These are phyloP conservation scores for Phytophthora cryptogea DNA, from an alignment of 352 stramenopile genomes.

Conservation along the genomic window DNA sequence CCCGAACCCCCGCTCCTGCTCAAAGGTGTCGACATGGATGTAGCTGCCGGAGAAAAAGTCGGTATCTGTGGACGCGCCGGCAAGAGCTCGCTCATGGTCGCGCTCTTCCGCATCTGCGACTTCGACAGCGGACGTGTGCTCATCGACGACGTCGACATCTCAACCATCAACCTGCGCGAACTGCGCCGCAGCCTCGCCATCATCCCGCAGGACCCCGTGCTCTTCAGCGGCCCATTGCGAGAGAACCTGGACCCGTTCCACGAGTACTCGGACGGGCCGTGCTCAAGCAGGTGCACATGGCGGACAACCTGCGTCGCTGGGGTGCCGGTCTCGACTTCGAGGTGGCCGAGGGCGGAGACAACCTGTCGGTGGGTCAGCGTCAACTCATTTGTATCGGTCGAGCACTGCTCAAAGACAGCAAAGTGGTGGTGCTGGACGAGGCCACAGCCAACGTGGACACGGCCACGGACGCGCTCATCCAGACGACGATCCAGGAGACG, in stretches of 20 bases:
- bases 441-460: slow-evolving; percentile 8
- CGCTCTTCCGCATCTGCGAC: slow-evolving; percentile 51
- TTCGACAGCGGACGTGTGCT: slow-evolving; percentile 66
- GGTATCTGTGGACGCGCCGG: slow-evolving; percentile 63
- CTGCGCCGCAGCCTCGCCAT: slow-evolving; percentile 50
- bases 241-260: slow-evolving; percentile 91
- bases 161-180: slow-evolving; percentile 35
- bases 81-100: slow-evolving; percentile 50
- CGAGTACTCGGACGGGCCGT: slow-evolving; percentile 71
- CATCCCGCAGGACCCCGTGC: slow-evolving; percentile 83
- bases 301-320: slow-evolving; percentile 67
- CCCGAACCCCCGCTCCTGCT: slow-evolving; percentile 45
- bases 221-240: slow-evolving; percentile 89
- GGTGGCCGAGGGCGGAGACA: slow-evolving; percentile 85
- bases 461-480: slow-evolving; percentile 6
- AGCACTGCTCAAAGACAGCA: slow-evolving; percentile 25
- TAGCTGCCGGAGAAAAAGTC: slow-evolving; percentile 48
- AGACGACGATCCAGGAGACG: slow-evolving; percentile 3
- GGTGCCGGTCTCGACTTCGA: slow-evolving; percentile 20
- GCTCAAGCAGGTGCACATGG: slow-evolving; percentile 55
- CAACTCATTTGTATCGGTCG: slow-evolving; percentile 94
- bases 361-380: slow-evolving; percentile 57
- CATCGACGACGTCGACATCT: slow-evolving; percentile 88
- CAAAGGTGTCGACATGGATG: slow-evolving; percentile 36
- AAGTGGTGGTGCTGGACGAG: slow-evolving; percentile 7